Conservation (phyloP, 768 basidiomycete species). For the Kwoniella dendrophila region DNA sequence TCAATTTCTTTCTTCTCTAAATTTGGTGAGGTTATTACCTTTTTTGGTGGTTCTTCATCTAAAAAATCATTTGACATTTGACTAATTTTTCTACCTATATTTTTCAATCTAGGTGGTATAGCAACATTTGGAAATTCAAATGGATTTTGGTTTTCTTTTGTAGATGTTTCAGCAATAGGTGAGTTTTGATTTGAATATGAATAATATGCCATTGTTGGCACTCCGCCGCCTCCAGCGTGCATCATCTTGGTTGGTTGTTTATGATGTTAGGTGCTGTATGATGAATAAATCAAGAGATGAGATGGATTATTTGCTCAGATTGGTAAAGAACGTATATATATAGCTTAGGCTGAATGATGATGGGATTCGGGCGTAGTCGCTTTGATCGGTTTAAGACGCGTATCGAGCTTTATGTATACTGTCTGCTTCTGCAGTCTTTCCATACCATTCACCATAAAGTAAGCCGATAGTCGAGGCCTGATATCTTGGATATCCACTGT, state of each 20-base stretch:
- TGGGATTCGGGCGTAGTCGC: conserved; percentile 4
- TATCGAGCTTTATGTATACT: background rate
- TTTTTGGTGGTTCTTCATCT: conserved; percentile 10
- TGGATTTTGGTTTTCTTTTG: conserved; percentile 11
- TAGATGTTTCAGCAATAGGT: conserved; percentile 1
- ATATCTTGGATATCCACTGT: no score
- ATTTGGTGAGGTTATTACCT: background rate
- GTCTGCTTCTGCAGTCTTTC: background rate
- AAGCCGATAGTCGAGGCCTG: no score
- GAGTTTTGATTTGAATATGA: conserved; percentile 18
- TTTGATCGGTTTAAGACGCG: conserved; percentile 7
- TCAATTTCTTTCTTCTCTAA: conserved; percentile 21
- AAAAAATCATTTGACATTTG: conserved; percentile 41
- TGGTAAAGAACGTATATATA: background rate
- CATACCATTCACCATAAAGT: no score
- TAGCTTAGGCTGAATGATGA: background rate
- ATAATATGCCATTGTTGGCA: conserved; percentile 21
- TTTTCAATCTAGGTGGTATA: conserved; percentile 39
- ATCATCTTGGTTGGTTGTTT: conserved; percentile 13
- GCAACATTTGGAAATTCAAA: conserved; percentile 20
- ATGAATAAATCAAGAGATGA: background rate
- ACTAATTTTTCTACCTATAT: conserved; percentile 37
- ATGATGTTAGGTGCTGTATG: background rate
- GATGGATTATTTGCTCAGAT: background rate
- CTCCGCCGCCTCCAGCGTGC: conserved; percentile 12